Evolutionary conservation across 169 alveolate genomes (phyloP), one percentile per base, ranked within the genome.

Genomic region (Miamiensis avidus): DNA sequence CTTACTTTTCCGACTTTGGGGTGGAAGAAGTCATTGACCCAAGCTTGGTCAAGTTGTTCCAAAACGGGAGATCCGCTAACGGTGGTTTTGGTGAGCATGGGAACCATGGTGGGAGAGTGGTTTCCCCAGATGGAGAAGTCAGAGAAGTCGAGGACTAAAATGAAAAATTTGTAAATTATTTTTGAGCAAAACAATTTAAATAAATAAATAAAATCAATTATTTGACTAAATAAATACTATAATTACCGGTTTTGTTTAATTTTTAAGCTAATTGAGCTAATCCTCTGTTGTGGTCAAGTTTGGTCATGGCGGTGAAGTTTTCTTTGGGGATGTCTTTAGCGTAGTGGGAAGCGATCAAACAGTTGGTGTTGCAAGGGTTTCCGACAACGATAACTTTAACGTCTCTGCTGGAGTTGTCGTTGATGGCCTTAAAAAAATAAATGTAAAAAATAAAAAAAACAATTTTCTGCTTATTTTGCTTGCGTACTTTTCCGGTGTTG

Each of bases 341-440:
- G 81, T 92, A 86, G 82, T 91, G 92, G 69, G 92, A 84, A 34
- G 92, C 88, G 82, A 96, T 94, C 88, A 94, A 89, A 76, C 96
- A 93, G 86, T 96, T 96, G 11, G 98, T 96, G 89, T 96, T 96
- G 78, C 95, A 94, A 73, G 98, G 98, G 93, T 96, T 96, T 28
- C 96, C 97, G 31, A 96, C 95, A 34, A 94, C 97, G 69, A 95
- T 75, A 74, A 94, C 91, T 91, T 93, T 95, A 29, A 84, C 85
- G 78, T 90, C 90, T 90, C 94, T 92, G 81, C 85, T 79, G 31
- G 97, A 94, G 83, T 95, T 83, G 34, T 93, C 92, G 78, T 87
- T 90, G 49, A 95, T 87, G 29, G 95, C 96, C 85, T 89, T 49
- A 49, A 27, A 91, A 81, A 74, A 84, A 94, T 82, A 92, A 89